These are phyloP conservation scores for Pythium chondricola DNA, from an alignment of 352 stramenopile species.

Conservation along the genomic window DNA sequence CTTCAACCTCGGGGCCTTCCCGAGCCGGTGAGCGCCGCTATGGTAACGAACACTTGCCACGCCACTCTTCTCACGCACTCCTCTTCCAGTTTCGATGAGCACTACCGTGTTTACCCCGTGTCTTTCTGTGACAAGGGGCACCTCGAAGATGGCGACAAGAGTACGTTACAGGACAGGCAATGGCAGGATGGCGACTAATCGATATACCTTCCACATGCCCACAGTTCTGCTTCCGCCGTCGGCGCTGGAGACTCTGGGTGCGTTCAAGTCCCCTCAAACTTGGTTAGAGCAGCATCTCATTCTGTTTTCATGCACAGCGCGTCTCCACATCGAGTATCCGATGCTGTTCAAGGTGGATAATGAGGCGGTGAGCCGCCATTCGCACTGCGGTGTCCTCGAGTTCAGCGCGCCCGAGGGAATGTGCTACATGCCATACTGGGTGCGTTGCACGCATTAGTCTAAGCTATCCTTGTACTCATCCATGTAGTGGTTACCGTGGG, in stretches of 20 bases:
- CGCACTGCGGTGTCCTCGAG: constrained; percentile 97
- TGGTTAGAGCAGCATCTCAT: not conserved
- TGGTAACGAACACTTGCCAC: not conserved
- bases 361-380: constrained; percentile 81
- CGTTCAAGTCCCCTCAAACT: constrained; percentile 1
- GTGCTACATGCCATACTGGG: constrained; percentile 99
- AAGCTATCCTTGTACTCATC: not conserved
- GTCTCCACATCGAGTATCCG: constrained; percentile 97
- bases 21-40: constrained; percentile 33
- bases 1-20: constrained; percentile 74
- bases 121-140: constrained; percentile 86
- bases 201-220: too few relatives aligned
- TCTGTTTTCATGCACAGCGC: constrained; percentile 26
- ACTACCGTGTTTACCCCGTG: constrained; percentile 83
- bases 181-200: too few relatives aligned
- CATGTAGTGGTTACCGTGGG: not conserved
- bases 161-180: constrained; percentile 30
- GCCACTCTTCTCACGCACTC: not conserved
- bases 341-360: constrained; percentile 98
- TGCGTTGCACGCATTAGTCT: constrained; percentile 13
- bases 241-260: constrained; percentile 95
- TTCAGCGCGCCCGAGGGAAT: constrained; percentile 98
- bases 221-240: constrained; percentile 94
- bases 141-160: constrained; percentile 87
- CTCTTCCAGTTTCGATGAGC: constrained; percentile 68